phyloP scores from a whole-genome alignment of 768 basidiomycete species.

The Suillus hirtellus region DNA sequence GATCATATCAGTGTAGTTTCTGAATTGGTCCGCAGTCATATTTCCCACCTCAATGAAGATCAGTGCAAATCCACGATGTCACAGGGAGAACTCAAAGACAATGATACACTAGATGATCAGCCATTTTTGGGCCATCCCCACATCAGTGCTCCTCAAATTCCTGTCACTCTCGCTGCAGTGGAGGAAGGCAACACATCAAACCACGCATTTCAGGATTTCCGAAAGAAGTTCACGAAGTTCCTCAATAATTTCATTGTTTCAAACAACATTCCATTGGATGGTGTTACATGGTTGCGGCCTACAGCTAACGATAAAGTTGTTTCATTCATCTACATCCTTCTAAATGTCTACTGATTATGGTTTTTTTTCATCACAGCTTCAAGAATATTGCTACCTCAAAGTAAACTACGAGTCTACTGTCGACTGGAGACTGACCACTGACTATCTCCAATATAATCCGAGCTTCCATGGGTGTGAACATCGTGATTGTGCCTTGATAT shows the following conservation, averaged over 20 bases:
- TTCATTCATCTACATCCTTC: neutral
- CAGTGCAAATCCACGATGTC: neutral
- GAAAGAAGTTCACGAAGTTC: neutral
- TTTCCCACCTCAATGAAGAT: conserved; percentile 1
- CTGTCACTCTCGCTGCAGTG: neutral
- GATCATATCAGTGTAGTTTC: conserved; percentile 1
- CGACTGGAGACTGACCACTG: conserved; percentile 28
- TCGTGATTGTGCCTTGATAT: conserved; percentile 31
- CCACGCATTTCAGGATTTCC: neutral
- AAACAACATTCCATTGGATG: conserved; percentile 2
- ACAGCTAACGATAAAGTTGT: neutral
- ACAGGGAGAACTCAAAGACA: neutral
- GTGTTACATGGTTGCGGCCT: neutral
- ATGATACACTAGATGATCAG: neutral
- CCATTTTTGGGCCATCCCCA: neutral
- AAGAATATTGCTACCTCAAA: conserved; percentile 25
- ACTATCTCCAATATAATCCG: conserved; percentile 34
- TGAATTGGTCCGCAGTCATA: neutral
- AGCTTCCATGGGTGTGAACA: conserved; percentile 27
- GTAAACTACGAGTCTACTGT: conserved; percentile 30
- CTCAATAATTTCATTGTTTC: neutral
- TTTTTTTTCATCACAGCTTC: conserved; percentile 20
- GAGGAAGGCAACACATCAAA: neutral
- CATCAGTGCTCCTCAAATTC: neutral
- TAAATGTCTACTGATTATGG: neutral